Evolutionary conservation across 225 moss, liverwort and hornwort species (phyloP).

Genomic region (Pleurozium schreberi): DNA sequence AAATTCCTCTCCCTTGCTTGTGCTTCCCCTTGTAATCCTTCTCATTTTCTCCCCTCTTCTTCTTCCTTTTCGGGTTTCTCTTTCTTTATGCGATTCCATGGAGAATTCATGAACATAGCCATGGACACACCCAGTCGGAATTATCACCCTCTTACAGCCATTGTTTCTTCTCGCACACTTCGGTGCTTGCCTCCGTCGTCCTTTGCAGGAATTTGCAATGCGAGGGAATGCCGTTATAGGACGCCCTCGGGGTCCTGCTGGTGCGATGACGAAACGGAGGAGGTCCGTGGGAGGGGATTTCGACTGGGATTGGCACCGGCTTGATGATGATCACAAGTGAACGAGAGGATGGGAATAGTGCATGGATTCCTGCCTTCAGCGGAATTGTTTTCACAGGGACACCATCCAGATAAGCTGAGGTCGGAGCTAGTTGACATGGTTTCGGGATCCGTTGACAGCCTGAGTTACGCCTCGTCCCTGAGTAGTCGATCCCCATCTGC

Average conservation of each 20-base stretch:
- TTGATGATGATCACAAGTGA: neutral
- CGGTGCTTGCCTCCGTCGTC: neutral
- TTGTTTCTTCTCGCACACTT: neutral
- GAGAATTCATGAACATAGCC: neutral
- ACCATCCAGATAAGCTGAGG: conserved; percentile 45
- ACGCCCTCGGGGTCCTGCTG: neutral
- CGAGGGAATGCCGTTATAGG: conserved; percentile 12
- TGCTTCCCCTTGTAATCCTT: neutral
- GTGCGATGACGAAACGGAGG: neutral
- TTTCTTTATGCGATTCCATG: neutral
- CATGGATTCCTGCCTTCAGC: neutral
- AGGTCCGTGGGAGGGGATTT: neutral
- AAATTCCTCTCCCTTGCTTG: neutral
- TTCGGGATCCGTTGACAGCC: conserved; percentile 29
- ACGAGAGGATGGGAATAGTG: neutral
- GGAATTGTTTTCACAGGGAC: conserved; percentile 45
- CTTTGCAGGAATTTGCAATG: neutral
- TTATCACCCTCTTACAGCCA: neutral
- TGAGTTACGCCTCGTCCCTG: conserved; percentile 32
- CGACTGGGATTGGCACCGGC: neutral
- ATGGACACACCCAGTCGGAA: neutral
- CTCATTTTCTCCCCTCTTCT: neutral
- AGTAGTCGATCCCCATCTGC: conserved; percentile 34
- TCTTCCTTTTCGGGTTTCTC: neutral
- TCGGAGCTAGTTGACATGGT: conserved; percentile 25